A percentile compares a stretch with the other conserved stretches of the same genome.
These are phyloP conservation scores for Blastobotrys persicus DNA, from an alignment of 1,139 yeast species.

Conservation along the genomic window DNA sequence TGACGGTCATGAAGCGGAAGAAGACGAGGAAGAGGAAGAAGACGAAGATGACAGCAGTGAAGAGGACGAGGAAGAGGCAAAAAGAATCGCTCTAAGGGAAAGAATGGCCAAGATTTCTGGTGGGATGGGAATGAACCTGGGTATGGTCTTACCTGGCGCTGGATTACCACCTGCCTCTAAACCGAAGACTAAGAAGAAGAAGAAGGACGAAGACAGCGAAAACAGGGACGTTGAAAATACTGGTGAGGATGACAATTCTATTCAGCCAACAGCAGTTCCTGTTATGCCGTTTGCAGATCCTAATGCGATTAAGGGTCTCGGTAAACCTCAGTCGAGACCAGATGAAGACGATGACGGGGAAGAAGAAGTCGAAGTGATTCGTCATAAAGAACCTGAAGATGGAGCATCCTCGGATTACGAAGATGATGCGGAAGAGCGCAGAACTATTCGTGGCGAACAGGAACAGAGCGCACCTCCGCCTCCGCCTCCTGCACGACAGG, in stretches of 20 bases:
- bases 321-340: constrained; percentile 21
- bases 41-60: constrained; percentile 37
- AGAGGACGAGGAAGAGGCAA: constrained; percentile 68
- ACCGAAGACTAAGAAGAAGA: constrained; percentile 27
- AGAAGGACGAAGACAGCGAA: constrained; percentile 28
- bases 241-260: constrained; percentile 30
- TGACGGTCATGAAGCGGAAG: constrained; percentile 19
- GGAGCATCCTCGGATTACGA: constrained; percentile 1
- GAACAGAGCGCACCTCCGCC: constrained; percentile 7
- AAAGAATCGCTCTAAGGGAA: constrained; percentile 76
- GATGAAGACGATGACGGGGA: constrained; percentile 22
- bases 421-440: background rate
- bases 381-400: constrained; percentile 3
- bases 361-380: constrained; percentile 22
- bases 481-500: constrained; percentile 2
- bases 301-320: constrained; percentile 34
- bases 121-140: constrained; percentile 74
- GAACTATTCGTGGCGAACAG: background rate
- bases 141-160: constrained; percentile 38
- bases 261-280: constrained; percentile 44
- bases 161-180: constrained; percentile 35
- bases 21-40: constrained; percentile 25
- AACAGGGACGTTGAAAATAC: constrained; percentile 26
- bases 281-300: constrained; percentile 49
- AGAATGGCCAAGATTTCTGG: constrained; percentile 96